Evolutionary conservation across 2,329 filamentous ascomycete genomes (phyloP), one percentile per base, ranked within the genome.

Genomic region (Pseudovirgaria hyperparasitica): DNA sequence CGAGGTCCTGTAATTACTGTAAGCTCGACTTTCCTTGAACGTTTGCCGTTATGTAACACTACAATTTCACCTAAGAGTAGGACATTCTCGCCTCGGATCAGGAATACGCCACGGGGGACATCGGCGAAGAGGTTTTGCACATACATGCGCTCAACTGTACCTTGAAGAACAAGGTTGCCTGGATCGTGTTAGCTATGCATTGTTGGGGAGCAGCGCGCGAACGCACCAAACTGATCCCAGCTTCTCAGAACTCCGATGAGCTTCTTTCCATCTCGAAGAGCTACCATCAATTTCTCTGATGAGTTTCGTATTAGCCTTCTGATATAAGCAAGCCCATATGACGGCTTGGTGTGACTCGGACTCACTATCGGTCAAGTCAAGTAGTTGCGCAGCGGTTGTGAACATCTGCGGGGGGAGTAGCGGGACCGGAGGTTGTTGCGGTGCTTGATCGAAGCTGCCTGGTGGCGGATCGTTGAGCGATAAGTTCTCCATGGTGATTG

Each of bases 351-450:
- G 21, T 22, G 15, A 25, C 34, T 26, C 23, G 33, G 45, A 46
- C 81, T 64, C 73, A 96, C 87, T 98, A 62, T 98, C 90, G 44
- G 90, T 96, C 46, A 98, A 68, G 54, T 98, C 90, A 32, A 98
- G 65, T 32, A 98, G 65, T 63, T 96, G 90, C 29, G 90, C 86
- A 17, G 90, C 90, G 17, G 90, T 98, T 11, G 90, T 92, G 61
- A 98, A 98, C 79, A 96, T 94, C 63, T 98, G 87, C 33, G 86
- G 86, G 9, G 82, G 82, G 20, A 87, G 63, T 56, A 82, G 79
- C 37, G 72, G 68, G 5, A 61, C 54, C 23, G 51, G 50, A 19
- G 57, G 55, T 25, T 48, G 44, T 31, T 42, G 43, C 7, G 27
- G 31, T 17, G 18, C 19, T 9, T 20, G 19, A 9, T n/a, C 19